A percentile compares a stretch with the other conserved stretches of the same genome.
These are phyloP conservation scores for Macrolepiota fuliginosa DNA, from an alignment of 768 basidiomycete genomes.

Conservation along the genomic window DNA sequence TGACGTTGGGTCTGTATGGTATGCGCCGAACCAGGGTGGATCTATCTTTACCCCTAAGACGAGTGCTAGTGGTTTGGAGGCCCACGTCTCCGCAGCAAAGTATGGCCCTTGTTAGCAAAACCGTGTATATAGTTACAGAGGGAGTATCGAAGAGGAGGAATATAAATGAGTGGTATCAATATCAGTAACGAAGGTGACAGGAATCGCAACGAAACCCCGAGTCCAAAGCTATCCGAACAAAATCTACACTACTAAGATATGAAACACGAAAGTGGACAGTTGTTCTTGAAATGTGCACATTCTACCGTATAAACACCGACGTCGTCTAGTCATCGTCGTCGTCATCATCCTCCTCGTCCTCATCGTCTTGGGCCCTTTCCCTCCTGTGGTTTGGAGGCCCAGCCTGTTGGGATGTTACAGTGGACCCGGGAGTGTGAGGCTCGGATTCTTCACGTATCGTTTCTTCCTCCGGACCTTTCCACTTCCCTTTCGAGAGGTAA, in stretches of 20 bases:
- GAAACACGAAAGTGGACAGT: neutral
- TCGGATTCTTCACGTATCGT: constrained; percentile 33
- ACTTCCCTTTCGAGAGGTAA: constrained; percentile 24
- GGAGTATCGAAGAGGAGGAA: constrained; percentile 4
- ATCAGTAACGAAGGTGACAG: constrained; percentile 2
- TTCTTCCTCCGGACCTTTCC: constrained; percentile 30
- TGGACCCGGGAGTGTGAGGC: constrained; percentile 26
- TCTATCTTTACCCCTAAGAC: constrained; percentile 45
- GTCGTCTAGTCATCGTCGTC: neutral
- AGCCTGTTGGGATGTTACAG: constrained; percentile 19
- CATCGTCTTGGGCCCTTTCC: neutral
- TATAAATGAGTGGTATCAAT: constrained; percentile 11
- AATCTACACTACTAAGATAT: constrained; percentile 10
- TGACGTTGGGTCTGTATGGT: constrained; percentile 49
- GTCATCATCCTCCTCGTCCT: constrained; percentile 5
- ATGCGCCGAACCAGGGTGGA: constrained; percentile 40
- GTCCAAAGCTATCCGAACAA: constrained; percentile 4
- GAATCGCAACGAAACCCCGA: neutral
- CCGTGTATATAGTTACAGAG: constrained; percentile 1
- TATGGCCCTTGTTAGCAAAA: constrained; percentile 33
- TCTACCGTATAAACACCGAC: neutral
- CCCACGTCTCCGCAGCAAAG: constrained; percentile 41
- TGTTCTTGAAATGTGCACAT: neutral
- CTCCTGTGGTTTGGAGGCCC: neutral
- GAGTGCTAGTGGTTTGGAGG: constrained; percentile 40